Evolutionary conservation across 257 asterid genomes (phyloP), one percentile per base, ranked within the genome.

Genomic region (Fraxinus cuspidata): DNA sequence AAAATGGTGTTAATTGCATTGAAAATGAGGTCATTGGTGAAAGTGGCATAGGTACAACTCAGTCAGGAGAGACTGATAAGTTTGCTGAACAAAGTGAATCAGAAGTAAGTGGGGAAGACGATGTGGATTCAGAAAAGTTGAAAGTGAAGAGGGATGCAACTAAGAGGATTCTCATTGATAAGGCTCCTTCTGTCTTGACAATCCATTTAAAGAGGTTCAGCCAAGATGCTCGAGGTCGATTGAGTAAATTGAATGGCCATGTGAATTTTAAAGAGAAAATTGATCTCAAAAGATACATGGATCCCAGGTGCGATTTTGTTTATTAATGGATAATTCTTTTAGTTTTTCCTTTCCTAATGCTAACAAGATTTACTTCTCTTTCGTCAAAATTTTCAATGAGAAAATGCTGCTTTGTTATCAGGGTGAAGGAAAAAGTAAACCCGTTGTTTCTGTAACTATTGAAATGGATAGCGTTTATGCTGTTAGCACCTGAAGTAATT

Each of bases 131-230:
- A n/a, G 87, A 85, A 81, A 79, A 64, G 70, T 81, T 90, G 87
- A 93, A 91, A 83, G 97, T 88, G 84, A 85, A 84, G 83, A 93
- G 99, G 88, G 99, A 93, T 80, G 99, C 99, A 56, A 89, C 87
- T 34, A 95, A 90, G 87, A 88, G 89, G 84, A 77, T 90, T 71
- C 93, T 91, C 75, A 86, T 95, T 58, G 81, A 79, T 79, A 90
- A 84, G 77, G 91, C 90, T 74, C 98, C 99, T 79, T 82, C 91
- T 23, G 76, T 93, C 82, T 86, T 95, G 85, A 91, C 97, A 23
- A 83, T 95, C 78, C 97, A 92, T 79, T 85, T 95, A 70, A 95
- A 95, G 87, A 88, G 99, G 85, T 95, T 95, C 80, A 79, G 90
- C 87, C 99, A 90, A 75, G 98, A 95, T 83, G 87, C 89, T 72